Base-by-base conservation (phyloP, 306 rosid species). In the Prosopis cineraria region DNA sequence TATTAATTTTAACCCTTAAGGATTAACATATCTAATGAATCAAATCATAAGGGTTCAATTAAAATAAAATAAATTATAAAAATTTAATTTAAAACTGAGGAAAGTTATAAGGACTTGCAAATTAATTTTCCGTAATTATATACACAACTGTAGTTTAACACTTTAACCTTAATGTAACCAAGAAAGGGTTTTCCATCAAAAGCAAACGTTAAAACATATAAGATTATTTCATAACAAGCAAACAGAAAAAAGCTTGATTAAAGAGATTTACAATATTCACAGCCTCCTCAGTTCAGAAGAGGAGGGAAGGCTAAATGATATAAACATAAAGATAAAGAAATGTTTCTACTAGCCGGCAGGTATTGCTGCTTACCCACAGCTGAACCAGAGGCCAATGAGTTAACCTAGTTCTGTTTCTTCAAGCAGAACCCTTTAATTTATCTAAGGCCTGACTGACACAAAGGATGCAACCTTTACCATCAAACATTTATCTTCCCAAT, bases 211-310 rank as follows among this genome's bases (percentile, higher is more conserved):
- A 62, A 19, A 37, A 24, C 10, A 36, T 33, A 31, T 7, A 27
- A 45, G 13, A 50, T 36, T 50, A 29, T 16, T 62, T 37, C 52
- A 40, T 67, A 80, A 62, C 58, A 77, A 37, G 10, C 65, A 73
- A 12, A 6, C 52, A n/a, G 48, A 40, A 33, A 72, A 36, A 67
- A 29, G 72, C 67, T 58, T 5, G 50, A 24, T 24, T 5, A 71
- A 67, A 47, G 76, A 68, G 55, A 60, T 40, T 12, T 78, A 75
- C 83, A 78, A 58, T 68, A 75, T 78, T 78, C 85, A 58, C 74
- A 75, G 33, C 72, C 79, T 48, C 30, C 52, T 40, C 34, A 36
- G 20, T 60, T 2, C 47, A 65, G 48, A 56, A 25, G 69, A 80
- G 77, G 25, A 39, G 34, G 50, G 29, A 31, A 45, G 10, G 20